Base-by-base conservation (phyloP, 2,329 filamentous ascomycete species). In the Colletotrichum sp. region DNA sequence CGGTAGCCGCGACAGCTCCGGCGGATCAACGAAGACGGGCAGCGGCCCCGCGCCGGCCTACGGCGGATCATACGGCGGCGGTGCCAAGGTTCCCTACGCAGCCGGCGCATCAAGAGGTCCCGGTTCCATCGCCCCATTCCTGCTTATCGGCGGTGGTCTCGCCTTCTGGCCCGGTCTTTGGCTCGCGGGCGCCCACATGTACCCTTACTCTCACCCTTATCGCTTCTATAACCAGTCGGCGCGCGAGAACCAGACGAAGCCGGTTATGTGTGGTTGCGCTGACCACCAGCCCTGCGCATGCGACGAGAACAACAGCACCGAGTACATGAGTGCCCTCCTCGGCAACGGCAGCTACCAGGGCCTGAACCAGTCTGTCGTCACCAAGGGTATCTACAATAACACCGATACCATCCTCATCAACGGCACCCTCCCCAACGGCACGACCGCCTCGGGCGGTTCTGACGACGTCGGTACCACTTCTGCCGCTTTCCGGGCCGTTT, bases 401-500 rank as follows among this genome's bases (percentile, higher is more conserved):
- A 93, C 89, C 2, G 85, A 85, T 77, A 93, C 91, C 2, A 89
- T 97, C 49, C 87, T 95, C 34, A 86, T 96, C 82, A 95, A 96
- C 82, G 95, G 95, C n/a, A 94, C 93, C 0, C 86, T 96, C 5
- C 90, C 92, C 34, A 94, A 94, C 79, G 92, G 91, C 65, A 94
- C 93, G 1, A 93, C 91, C 0, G 87, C 89, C 1, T 76, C 86
- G 7, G 75, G 75, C 28, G 75, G 75, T 26, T 64, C 77, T 16
- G 82, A 82, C 5, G 87, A 87, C 2, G 82, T 84, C 64, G 82
- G 87, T 9, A 79, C 81, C 52, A 83, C 78, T 24, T 85, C 84
- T n/a, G 85, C 78, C 24, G 78, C 77, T 4, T 77, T 87, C 77
- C 79, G 78, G 15, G 78, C 78, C 3, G 69, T 88, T 55, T 79